Conservation (phyloP, 352 stramenopile species). For the Phytophthora nicotianae region DNA sequence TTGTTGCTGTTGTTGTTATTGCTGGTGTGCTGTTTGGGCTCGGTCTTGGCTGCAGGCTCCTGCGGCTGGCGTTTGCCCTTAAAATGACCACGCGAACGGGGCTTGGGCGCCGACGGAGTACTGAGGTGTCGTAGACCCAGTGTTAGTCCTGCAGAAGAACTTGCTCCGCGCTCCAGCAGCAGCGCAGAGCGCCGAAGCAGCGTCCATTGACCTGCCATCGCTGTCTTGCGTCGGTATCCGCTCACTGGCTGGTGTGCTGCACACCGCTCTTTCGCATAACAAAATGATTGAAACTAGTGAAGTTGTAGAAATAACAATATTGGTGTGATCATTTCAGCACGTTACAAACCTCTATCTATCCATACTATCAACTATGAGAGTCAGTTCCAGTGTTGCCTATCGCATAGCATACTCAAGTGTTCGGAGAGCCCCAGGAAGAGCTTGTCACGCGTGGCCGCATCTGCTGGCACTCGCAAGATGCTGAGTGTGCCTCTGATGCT, state of each 20-base stretch:
- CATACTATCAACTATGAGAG: constrained; percentile 17
- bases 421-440: constrained; percentile 8
- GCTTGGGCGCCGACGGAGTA: constrained; percentile 46
- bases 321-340: constrained; percentile 5
- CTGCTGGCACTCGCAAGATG: constrained; percentile 24
- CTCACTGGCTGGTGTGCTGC: constrained; percentile 28
- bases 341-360: neutral
- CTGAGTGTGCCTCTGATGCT: constrained; percentile 22
- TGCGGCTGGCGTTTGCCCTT: constrained; percentile 37
- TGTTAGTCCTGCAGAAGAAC: constrained; percentile 5
- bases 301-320: too few species aligned
- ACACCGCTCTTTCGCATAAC: constrained; percentile 17
- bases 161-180: constrained; percentile 14
- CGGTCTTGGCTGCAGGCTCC: neutral
- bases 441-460: constrained; percentile 32
- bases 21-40: constrained; percentile 11
- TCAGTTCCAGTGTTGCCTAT: constrained; percentile 3
- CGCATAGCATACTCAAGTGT: constrained; percentile 15
- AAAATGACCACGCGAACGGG: constrained; percentile 59
- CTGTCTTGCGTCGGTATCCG: constrained; percentile 20
- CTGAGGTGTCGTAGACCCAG: constrained; percentile 35
- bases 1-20: constrained; percentile 16
- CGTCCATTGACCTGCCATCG: constrained; percentile 53
- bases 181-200: constrained; percentile 39
- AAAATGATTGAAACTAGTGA: constrained; percentile 8